Evolutionary conservation across 2,329 filamentous ascomycete genomes (phyloP), one percentile per base, ranked within the genome.

Genomic region (Coniochaeta sp.): DNA sequence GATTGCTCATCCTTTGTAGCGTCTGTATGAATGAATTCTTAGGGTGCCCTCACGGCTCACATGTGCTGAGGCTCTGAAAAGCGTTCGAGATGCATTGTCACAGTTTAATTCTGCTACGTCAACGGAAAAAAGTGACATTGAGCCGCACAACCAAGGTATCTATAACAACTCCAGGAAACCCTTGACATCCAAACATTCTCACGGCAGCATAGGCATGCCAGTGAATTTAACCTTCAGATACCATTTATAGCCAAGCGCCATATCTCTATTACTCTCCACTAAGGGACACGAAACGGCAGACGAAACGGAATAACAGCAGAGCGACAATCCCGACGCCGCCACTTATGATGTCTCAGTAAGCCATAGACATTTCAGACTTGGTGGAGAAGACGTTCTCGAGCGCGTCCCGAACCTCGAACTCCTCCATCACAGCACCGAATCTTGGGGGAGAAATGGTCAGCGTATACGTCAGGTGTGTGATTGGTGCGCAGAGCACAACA

Each of bases 341-440:
- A 12, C 14, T 55, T 55, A 4, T 19, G 3, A 12, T 19, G 28
- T 44, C 8, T 64, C 58, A 66, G 58, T 63, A 65, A n/a, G 44
- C 62, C 50, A 63, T 55, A 7, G 60, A 62, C 38, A 60, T 36
- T 12, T 79, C 77, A 3, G 73, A 71, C 73, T 87, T 88, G 28
- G 79, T 81, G 9, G 83, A 86, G 64, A 91, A 79, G 26, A 91
- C 80, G 40, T 81, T 87, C 69, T 88, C 88, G 60, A 96, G 74
- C 24, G 91, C 91, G 75, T 96, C 93, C 57, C 83, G 79, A 40
- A 91, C 83, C 74, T 91, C 89, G 66, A 86, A 86, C 66, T 86
- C 83, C 66, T 87, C 84, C 76, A 86, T 79, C 3, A 87, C 84
- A 19, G 84, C 84, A 31, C 84, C 84, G 63, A 87, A 87, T 17